Evolutionary conservation across 208 protist species (phyloP).

Genomic region (Acanthamoeba lugdunensis): DNA sequence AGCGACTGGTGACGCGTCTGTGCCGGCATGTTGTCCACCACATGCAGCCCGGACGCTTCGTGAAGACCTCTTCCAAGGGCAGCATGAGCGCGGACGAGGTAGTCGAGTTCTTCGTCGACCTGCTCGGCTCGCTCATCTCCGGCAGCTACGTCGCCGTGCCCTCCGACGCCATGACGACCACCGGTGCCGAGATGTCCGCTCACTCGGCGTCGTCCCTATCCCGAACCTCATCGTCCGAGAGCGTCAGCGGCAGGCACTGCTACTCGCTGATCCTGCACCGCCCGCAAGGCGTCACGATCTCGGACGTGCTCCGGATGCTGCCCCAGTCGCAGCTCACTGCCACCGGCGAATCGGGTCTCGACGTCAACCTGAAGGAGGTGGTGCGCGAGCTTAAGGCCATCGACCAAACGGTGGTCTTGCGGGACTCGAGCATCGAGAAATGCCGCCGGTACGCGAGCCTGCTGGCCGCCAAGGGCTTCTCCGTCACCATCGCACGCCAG

Average conservation of each 20-base stretch:
- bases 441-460: conserved; percentile 38
- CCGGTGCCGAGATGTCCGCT: not conserved
- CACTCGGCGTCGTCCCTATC: not conserved
- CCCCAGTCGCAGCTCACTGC: conserved; percentile 4
- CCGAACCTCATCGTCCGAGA: not conserved
- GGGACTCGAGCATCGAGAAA: conserved; percentile 37
- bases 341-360: not conserved
- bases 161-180: not conserved
- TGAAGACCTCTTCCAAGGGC: not conserved
- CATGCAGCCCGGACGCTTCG: not conserved
- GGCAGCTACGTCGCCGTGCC: not conserved
- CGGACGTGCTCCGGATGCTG: conserved; percentile 36
- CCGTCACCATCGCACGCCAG: conserved; percentile 15
- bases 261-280: conserved; percentile 50
- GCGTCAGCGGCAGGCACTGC: not conserved
- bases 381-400: conserved; percentile 40
- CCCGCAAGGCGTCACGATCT: not conserved
- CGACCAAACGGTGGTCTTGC: conserved; percentile 43
- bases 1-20: conserved; percentile 34
- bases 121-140: conserved; percentile 18
- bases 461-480: conserved; percentile 48
- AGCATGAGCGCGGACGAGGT: conserved; percentile 41
- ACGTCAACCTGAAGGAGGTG: conserved; percentile 46
- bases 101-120: conserved; percentile 26
- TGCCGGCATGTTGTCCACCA: conserved; percentile 48